Evolutionary conservation across 495 filamentous ascomycete genomes (phyloP), one percentile per base, ranked within the genome.

Genomic region (Trypethelium eluteriae): DNA sequence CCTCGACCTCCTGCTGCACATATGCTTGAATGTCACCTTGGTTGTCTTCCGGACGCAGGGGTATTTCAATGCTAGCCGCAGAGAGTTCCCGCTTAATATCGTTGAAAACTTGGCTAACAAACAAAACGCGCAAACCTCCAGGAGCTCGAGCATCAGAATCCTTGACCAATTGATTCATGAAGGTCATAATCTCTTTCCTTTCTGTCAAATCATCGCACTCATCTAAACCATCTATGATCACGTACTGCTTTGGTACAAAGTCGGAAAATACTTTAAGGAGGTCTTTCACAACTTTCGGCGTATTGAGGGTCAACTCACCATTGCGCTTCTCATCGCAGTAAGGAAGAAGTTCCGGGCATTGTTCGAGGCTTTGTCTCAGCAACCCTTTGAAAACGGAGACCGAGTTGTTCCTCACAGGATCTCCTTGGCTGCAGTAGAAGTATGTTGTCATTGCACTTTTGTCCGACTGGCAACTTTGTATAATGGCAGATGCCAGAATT

Each of bases 1-100:
- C 65, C 38, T 36, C n/a, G 14, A 65, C 39, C 69, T 72, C 69
- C 4, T 41, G 47, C 2, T 62, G 41, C 3, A 74, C 69, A 66
- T 74, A 80, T 59, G 34, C 39, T n/a, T 41, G 16, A 38, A 80
- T 75, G 65, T 80, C 77, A 0, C 32, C 49, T 62, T 71, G 49
- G 34, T 72, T 76, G 63, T 78, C 70, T 36, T 47, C 32, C 7
- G 67, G 65, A 32, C 66, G 59, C 2, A 78, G 56, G 35, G 70
- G 18, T 59, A 77, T 62, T 25, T 25, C 25, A 39, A 74, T 68
- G 44, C 47, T 66, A 44, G 72, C 67, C 66, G 69, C 64, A 2
- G 69, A 64, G 44, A 80, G 67, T 9, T 56, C 18, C 56, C 71
- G 76, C 3, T 64, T 50, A 36, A 77, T 77, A 64, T 79, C 73